Conservation (phyloP, 2,329 filamentous ascomycete genomes). For the Aspergillus melleus region DNA sequence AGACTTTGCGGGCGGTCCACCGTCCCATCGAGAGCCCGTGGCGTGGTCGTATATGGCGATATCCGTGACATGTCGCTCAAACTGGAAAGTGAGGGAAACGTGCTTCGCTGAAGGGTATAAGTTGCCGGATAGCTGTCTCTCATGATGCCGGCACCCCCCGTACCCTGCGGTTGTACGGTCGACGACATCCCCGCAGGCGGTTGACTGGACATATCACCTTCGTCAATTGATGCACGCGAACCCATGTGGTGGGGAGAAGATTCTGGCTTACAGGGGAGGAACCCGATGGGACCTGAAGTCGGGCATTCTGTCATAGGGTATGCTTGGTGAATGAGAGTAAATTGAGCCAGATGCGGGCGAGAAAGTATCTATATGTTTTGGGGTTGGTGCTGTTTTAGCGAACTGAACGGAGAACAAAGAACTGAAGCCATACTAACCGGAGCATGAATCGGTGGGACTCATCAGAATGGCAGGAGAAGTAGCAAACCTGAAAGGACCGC, state of each 20-base stretch:
- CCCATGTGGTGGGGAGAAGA: neutral
- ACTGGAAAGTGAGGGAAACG: slow-evolving; percentile 31
- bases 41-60: slow-evolving; percentile 34
- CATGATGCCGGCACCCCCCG: slow-evolving; percentile 30
- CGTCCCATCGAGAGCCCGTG: slow-evolving; percentile 32
- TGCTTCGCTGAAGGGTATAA: slow-evolving; percentile 35
- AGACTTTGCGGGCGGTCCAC: slow-evolving; percentile 31
- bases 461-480: slow-evolving; percentile 51
- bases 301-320: slow-evolving; percentile 39
- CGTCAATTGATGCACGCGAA: slow-evolving; percentile 14
- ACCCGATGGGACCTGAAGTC: slow-evolving; percentile 38
- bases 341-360: slow-evolving; percentile 33
- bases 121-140: slow-evolving; percentile 40
- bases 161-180: slow-evolving; percentile 33
- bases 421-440: slow-evolving; percentile 46
- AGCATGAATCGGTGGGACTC: slow-evolving; percentile 54
- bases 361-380: slow-evolving; percentile 31
- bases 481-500: slow-evolving; percentile 49
- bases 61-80: slow-evolving; percentile 36
- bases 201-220: slow-evolving; percentile 35
- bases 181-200: slow-evolving; percentile 49
- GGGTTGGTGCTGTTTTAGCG: neutral
- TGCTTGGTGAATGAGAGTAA: slow-evolving; percentile 35
- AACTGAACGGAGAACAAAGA: neutral
- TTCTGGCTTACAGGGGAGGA: slow-evolving; percentile 40